Percentiles rank a stretch among this genome's conserved stretches.
phyloP scores from a whole-genome alignment of 2,329 filamentous ascomycete genomes.

The Penicillium hesseltinei region DNA sequence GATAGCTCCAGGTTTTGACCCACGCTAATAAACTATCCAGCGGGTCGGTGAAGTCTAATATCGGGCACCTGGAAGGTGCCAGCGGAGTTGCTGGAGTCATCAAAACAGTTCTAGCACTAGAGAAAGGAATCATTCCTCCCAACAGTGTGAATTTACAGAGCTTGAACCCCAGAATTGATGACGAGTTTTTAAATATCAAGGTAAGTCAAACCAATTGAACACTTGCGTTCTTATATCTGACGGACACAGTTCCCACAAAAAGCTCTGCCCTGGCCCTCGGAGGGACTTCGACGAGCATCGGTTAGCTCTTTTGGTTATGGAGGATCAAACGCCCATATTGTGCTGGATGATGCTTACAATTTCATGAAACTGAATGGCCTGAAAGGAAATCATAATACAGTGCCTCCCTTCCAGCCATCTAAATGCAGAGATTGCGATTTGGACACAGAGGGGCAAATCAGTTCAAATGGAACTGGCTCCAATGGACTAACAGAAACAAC shows the following conservation, averaged over 20 bases:
- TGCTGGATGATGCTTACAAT: slow-evolving; percentile 24
- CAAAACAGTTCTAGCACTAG: slow-evolving; percentile 27
- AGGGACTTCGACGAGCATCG: slow-evolving; percentile 18
- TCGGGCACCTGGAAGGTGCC: slow-evolving; percentile 22
- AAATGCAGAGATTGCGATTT: not conserved
- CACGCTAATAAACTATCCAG: slow-evolving; percentile 2
- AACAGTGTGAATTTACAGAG: slow-evolving; percentile 8
- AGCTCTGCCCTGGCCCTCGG: slow-evolving; percentile 18
- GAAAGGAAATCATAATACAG: not conserved
- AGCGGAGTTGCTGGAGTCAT: slow-evolving; percentile 17
- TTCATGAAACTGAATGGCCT: not conserved
- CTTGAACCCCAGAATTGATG: slow-evolving; percentile 8
- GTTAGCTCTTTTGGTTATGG: slow-evolving; percentile 30
- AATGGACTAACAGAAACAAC: not conserved
- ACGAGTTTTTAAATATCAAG: slow-evolving; percentile 5
- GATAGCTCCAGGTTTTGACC: not conserved
- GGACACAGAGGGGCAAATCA: not conserved
- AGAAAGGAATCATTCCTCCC: slow-evolving; percentile 25
- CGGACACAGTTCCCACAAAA: slow-evolving; percentile 9
- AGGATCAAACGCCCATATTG: slow-evolving; percentile 28
- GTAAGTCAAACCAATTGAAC: not conserved
- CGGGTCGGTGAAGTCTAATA: slow-evolving; percentile 21
- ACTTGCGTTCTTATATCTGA: slow-evolving; percentile 3
- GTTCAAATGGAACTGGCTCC: not conserved
- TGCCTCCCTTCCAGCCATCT: not conserved